A percentile compares a stretch with the other conserved stretches of the same genome.
phyloP scores from a whole-genome alignment of 2,329 filamentous ascomycete species.

The Colletotrichum australisinense region DNA sequence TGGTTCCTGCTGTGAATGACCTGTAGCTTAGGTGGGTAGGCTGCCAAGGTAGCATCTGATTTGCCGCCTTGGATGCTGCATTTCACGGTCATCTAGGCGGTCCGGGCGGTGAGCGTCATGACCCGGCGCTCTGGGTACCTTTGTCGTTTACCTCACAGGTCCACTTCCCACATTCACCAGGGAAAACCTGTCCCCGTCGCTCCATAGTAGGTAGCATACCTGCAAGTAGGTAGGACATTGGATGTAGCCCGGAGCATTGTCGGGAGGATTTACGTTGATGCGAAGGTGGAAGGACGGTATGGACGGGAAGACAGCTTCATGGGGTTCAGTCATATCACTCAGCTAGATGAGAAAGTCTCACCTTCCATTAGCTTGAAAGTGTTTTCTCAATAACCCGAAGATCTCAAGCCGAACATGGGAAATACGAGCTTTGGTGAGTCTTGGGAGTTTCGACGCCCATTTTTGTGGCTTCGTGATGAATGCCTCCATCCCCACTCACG shows the following conservation, averaged over 20 bases:
- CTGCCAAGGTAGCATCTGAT: neutral
- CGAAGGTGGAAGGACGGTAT: neutral
- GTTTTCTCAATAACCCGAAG: neutral
- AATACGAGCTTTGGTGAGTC: too few species aligned
- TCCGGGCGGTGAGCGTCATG: constrained; percentile 22
- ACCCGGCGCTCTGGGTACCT: neutral
- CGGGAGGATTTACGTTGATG: constrained; percentile 22
- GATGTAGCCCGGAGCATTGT: neutral
- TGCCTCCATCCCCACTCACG: neutral
- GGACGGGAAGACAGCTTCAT: neutral
- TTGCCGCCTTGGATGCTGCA: neutral
- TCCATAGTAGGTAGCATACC: too few species aligned
- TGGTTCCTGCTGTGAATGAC: neutral
- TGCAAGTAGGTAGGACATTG: too few species aligned
- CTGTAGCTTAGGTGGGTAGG: neutral
- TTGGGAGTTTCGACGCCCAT: neutral
- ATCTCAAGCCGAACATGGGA: neutral
- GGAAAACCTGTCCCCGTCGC: too few species aligned
- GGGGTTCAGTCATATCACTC: neutral
- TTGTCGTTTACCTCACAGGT: neutral
- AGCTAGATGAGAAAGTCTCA: neutral
- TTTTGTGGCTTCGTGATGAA: neutral
- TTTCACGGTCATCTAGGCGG: constrained; percentile 3
- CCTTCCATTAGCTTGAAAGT: neutral
- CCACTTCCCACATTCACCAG: neutral